phyloP scores from a whole-genome alignment of 2,329 filamentous ascomycete species.

The Hortaea werneckii region DNA sequence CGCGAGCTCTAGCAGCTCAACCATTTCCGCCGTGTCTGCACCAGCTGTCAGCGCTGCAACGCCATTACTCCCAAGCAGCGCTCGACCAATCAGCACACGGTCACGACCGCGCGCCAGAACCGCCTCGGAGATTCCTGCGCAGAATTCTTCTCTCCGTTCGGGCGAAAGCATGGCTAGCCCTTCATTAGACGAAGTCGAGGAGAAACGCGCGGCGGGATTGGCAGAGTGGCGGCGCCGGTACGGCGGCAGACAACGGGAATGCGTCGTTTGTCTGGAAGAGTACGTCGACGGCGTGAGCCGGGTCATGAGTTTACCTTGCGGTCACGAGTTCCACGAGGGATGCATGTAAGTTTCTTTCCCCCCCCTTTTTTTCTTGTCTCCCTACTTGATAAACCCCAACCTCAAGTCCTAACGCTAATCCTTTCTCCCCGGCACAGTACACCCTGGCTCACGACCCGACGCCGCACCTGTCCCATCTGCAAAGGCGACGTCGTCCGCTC shows the following conservation, averaged over 20 bases:
- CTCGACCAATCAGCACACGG: conserved; percentile 33
- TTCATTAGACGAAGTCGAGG: conserved; percentile 33
- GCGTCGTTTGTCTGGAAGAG: conserved; percentile 92
- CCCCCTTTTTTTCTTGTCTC: not conserved
- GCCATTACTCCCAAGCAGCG: conserved; percentile 55
- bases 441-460: conserved; percentile 89
- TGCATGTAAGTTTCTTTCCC: conserved; percentile 74
- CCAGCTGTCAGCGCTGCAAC: conserved; percentile 47
- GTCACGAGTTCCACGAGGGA: conserved; percentile 93
- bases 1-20: conserved; percentile 45
- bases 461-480: conserved; percentile 96
- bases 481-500: conserved; percentile 83
- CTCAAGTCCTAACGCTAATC: too few relatives aligned
- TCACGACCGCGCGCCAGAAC: conserved; percentile 56
- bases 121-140: conserved; percentile 46
- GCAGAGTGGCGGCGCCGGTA: conserved; percentile 49
- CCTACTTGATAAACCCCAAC: not conserved
- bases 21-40: conserved; percentile 18
- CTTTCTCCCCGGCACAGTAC: conserved; percentile 48
- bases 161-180: conserved; percentile 16
- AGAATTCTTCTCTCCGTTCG: conserved; percentile 19
- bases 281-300: conserved; percentile 88
- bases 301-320: conserved; percentile 95
- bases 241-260: conserved; percentile 64
- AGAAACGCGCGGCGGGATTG: conserved; percentile 42